A percentile compares a stretch with the other conserved stretches of the same genome.
Evolutionary conservation across 768 basidiomycete species (phyloP).

Genomic region (Mycena pura): DNA sequence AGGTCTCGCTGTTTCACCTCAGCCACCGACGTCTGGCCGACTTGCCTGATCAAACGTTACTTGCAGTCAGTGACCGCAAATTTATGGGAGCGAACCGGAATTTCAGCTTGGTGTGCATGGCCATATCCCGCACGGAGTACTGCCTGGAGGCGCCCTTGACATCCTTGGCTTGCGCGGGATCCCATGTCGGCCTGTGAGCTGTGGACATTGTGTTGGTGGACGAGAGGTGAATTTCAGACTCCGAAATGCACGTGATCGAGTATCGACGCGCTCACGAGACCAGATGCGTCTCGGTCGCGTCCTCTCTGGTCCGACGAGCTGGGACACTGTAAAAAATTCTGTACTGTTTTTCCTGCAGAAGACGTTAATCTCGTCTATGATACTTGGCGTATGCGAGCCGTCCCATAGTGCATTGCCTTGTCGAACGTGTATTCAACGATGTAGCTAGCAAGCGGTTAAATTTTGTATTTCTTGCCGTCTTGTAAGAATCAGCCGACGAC

Average conservation of each 20-base stretch:
- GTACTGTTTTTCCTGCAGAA: too few species aligned
- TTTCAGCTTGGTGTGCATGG: constrained; percentile 96
- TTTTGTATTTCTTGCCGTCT: too few species aligned
- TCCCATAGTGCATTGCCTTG: too few species aligned
- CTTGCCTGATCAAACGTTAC: constrained; percentile 63
- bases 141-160: constrained; percentile 92
- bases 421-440: too few species aligned
- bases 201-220: constrained; percentile 68
- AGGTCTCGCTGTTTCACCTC: constrained; percentile 86
- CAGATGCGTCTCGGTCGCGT: not conserved
- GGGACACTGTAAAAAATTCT: too few species aligned
- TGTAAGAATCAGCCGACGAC: too few species aligned
- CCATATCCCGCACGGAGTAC: constrained; percentile 93
- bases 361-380: too few species aligned
- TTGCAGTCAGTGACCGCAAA: too few species aligned
- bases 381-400: too few species aligned
- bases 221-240: constrained; percentile 1
- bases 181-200: constrained; percentile 96
- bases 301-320: too few species aligned
- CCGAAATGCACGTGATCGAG: not conserved
- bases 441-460: too few species aligned
- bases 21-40: constrained; percentile 82
- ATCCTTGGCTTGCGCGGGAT: constrained; percentile 93
- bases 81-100: constrained; percentile 68
- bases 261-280: constrained; percentile 18